These are phyloP conservation scores for Leptodermis oblonga DNA, from an alignment of 257 asterid genomes.

Conservation along the genomic window DNA sequence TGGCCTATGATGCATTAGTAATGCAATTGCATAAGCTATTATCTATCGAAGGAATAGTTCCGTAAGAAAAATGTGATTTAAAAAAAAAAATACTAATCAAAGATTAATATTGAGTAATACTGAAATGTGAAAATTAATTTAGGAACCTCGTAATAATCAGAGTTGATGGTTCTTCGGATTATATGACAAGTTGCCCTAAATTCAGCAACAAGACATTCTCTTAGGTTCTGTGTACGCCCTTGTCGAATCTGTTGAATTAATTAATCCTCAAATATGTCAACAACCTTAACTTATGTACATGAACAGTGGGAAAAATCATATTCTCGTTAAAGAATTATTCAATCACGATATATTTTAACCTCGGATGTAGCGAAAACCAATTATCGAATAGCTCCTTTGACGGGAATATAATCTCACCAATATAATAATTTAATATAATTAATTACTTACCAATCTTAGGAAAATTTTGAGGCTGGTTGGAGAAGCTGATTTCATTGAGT, in stretches of 20 bases:
- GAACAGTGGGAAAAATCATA: no score
- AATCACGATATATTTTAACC: no score
- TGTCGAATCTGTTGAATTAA: slow-evolving; percentile 15
- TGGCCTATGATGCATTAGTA: no score
- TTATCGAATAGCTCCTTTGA: no score
- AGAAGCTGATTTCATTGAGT: slow-evolving; percentile 17
- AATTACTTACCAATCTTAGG: slow-evolving; percentile 11
- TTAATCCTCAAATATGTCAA: no score
- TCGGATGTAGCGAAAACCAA: no score
- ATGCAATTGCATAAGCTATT: no score
- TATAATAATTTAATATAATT: not conserved
- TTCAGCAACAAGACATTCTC: slow-evolving; percentile 16
- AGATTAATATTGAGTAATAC: not conserved
- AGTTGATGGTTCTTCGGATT: slow-evolving; percentile 17
- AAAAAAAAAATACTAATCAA: no score
- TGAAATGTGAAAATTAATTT: not conserved
- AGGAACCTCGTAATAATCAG: slow-evolving; percentile 16
- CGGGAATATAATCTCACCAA: not conserved
- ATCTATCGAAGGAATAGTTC: no score
- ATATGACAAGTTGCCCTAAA: slow-evolving; percentile 15
- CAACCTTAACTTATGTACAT: no score
- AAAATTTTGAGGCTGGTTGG: slow-evolving; percentile 26
- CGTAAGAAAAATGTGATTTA: no score
- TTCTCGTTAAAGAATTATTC: no score
- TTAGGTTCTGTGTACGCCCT: slow-evolving; percentile 15